These are phyloP conservation scores for Fraxinus greggii DNA, from an alignment of 305 asterid species.

Conservation along the genomic window DNA sequence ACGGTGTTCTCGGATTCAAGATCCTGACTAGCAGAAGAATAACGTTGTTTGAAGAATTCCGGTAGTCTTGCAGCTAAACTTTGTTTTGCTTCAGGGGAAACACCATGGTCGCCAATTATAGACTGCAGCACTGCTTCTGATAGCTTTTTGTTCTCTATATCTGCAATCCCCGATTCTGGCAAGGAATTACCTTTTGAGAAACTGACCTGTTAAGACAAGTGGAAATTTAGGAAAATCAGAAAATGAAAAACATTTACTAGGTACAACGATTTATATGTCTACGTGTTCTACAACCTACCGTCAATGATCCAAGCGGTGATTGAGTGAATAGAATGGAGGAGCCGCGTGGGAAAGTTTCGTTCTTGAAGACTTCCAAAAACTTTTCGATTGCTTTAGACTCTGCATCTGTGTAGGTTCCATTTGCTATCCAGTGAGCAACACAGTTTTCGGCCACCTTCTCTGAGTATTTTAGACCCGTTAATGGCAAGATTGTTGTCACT, in stretches of 20 bases:
- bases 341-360: slow-evolving; percentile 66
- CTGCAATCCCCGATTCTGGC: slow-evolving; percentile 48
- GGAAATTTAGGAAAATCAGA: neutral
- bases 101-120: slow-evolving; percentile 81
- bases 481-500: slow-evolving; percentile 74
- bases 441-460: slow-evolving; percentile 87
- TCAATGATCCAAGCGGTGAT: slow-evolving; percentile 63
- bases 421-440: slow-evolving; percentile 61
- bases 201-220: slow-evolving; percentile 43
- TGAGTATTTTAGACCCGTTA: slow-evolving; percentile 82
- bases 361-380: slow-evolving; percentile 50
- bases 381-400: slow-evolving; percentile 59
- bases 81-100: slow-evolving; percentile 70
- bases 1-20: neutral
- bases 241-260: neutral
- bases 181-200: slow-evolving; percentile 57
- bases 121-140: slow-evolving; percentile 81
- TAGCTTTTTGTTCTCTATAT: slow-evolving; percentile 60
- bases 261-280: neutral
- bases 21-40: neutral
- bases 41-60: slow-evolving; percentile 17
- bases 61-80: slow-evolving; percentile 59
- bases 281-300: slow-evolving; percentile 33
- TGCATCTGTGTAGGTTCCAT: slow-evolving; percentile 56
- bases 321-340: slow-evolving; percentile 82